These are phyloP conservation scores for Starmerella geochares DNA, from an alignment of 805 yeast genomes.

Conservation along the genomic window DNA sequence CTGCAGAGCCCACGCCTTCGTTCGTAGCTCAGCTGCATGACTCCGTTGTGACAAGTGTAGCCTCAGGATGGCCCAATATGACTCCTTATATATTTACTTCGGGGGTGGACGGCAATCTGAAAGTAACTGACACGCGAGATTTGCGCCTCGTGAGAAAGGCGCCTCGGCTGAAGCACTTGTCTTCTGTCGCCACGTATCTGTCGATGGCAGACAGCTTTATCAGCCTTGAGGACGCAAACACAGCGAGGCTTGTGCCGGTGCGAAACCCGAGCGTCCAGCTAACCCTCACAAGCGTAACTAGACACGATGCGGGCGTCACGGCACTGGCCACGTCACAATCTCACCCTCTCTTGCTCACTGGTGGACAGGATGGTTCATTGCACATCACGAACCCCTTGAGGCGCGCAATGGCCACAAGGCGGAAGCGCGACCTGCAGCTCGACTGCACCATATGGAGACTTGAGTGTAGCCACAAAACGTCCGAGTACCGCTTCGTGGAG, in stretches of 20 bases:
- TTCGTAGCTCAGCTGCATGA: slow-evolving; percentile 35
- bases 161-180: slow-evolving; percentile 11
- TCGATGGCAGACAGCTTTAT: slow-evolving; percentile 31
- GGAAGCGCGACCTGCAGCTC: slow-evolving; percentile 24
- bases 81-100: slow-evolving; percentile 33
- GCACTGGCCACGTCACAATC: slow-evolving; percentile 35
- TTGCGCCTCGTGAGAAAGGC: slow-evolving; percentile 17
- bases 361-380: slow-evolving; percentile 43
- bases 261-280: slow-evolving; percentile 28
- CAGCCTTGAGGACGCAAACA: slow-evolving; percentile 36
- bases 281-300: slow-evolving; percentile 32
- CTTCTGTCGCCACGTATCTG: slow-evolving; percentile 22
- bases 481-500: slow-evolving; percentile 37
- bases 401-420: slow-evolving; percentile 25
- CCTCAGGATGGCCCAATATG: slow-evolving; percentile 32
- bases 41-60: slow-evolving; percentile 33
- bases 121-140: slow-evolving; percentile 32
- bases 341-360: slow-evolving; percentile 42
- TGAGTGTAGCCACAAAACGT: slow-evolving; percentile 36
- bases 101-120: slow-evolving; percentile 38
- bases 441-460: slow-evolving; percentile 28
- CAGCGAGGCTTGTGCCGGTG: slow-evolving; percentile 33
- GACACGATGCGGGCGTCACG: slow-evolving; percentile 37
- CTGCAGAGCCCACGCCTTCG: slow-evolving; percentile 31
- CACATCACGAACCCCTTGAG: slow-evolving; percentile 36